Evolutionary conservation across 148 eudicot species (phyloP).

Genomic region (Camellia sinensis): DNA sequence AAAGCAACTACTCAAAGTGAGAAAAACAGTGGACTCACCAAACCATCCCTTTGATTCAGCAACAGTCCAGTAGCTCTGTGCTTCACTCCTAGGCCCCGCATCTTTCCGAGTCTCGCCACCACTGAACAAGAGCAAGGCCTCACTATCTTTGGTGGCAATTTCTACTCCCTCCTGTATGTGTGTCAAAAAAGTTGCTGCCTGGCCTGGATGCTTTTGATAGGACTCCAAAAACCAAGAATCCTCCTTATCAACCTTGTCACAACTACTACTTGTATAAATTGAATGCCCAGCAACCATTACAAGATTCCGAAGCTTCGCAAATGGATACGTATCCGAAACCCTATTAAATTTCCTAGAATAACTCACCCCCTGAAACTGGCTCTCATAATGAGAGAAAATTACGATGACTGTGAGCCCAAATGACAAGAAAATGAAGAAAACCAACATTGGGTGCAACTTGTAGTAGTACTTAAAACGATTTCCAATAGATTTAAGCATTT

Average conservation of each 20-base stretch:
- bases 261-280: constrained; percentile 80
- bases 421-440: constrained; percentile 48
- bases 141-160: constrained; percentile 61
- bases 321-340: constrained; percentile 39
- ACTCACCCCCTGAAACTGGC: constrained; percentile 25
- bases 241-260: constrained; percentile 80
- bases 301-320: constrained; percentile 64
- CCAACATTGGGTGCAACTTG: constrained; percentile 61
- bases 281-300: constrained; percentile 99
- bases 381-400: constrained; percentile 42
- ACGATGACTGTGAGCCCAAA: constrained; percentile 51
- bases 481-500: constrained; percentile 54
- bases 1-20: neutral
- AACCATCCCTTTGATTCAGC: constrained; percentile 94
- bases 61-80: constrained; percentile 97
- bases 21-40: constrained; percentile 51
- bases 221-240: constrained; percentile 90
- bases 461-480: constrained; percentile 39
- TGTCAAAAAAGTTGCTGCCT: constrained; percentile 79
- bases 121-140: constrained; percentile 81
- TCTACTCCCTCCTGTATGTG: constrained; percentile 81
- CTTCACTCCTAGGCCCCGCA: constrained; percentile 96
- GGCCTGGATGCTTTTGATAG: constrained; percentile 93
- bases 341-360: constrained; percentile 31
- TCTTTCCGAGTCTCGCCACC: constrained; percentile 97